phyloP scores from a whole-genome alignment of 768 basidiomycete species.

The Phanerochaete sordida region DNA sequence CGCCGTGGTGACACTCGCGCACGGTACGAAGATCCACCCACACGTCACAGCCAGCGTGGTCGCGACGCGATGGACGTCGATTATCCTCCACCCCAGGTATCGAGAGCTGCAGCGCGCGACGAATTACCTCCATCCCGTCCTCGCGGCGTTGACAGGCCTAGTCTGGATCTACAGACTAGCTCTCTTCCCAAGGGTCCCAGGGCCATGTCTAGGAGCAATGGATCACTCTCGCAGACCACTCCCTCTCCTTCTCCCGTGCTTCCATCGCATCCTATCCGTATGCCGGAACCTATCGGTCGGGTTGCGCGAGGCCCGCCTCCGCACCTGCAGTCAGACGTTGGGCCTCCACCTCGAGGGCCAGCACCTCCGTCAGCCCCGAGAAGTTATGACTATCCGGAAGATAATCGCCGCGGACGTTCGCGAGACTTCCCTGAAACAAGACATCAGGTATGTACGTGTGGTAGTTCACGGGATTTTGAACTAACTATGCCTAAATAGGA shows the following conservation, averaged over 20 bases:
- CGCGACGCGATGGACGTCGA: constrained; percentile 1
- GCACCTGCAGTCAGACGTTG: neutral
- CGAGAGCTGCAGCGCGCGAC: neutral
- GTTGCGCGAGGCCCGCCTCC: neutral
- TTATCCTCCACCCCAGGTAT: neutral
- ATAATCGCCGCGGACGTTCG: neutral
- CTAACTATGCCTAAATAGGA: neutral
- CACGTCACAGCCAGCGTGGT: neutral
- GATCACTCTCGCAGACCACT: neutral
- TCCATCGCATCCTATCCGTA: neutral
- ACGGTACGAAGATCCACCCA: neutral
- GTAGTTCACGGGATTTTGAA: no score
- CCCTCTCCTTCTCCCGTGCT: neutral
- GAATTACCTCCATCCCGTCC: neutral
- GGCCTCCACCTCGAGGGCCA: neutral
- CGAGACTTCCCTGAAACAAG: neutral
- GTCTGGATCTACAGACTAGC: neutral
- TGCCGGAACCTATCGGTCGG: neutral
- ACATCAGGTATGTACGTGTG: neutral
- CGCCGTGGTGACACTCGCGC: neutral
- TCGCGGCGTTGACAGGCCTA: neutral
- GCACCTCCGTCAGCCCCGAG: neutral
- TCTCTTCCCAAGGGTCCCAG: neutral
- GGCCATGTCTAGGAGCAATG: neutral
- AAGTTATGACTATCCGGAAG: neutral